These are phyloP conservation scores for Cynara cardunculus DNA, from an alignment of 129 eudicot species.

Conservation along the genomic window DNA sequence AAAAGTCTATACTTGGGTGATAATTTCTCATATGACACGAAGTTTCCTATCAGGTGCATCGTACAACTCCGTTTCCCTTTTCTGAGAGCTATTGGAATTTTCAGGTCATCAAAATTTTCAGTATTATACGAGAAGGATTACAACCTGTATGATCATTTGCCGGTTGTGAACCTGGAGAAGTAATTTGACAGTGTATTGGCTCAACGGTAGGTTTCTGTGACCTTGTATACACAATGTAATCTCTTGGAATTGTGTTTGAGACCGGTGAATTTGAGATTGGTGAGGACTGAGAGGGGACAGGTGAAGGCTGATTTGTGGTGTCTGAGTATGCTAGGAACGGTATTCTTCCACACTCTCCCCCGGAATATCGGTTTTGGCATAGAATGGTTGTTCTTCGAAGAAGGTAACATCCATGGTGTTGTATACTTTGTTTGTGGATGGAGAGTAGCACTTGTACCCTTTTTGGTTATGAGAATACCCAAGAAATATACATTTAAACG, in stretches of 20 bases:
- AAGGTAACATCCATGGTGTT: not conserved
- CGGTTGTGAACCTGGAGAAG: not conserved
- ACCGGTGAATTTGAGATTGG: no score
- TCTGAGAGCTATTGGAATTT: not conserved
- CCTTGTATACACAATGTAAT: not conserved
- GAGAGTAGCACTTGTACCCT: not conserved
- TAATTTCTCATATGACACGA: no score
- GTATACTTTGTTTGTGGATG: not conserved
- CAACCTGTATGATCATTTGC: not conserved
- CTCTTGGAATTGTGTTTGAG: not conserved
- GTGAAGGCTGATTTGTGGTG: not conserved
- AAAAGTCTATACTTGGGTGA: no score
- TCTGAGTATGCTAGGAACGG: not conserved
- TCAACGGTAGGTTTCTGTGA: not conserved
- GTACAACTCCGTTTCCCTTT: no score
- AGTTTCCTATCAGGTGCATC: not conserved
- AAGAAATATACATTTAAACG: not conserved
- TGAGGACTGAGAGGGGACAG: not conserved
- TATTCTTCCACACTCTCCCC: not conserved
- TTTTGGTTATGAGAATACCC: not conserved
- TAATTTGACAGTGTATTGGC: not conserved
- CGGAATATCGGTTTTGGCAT: not conserved
- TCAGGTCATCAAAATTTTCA: not conserved
- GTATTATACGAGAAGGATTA: not conserved
- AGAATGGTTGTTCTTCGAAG: no score